These are phyloP conservation scores for Epichloe elymi DNA, from an alignment of 2,329 filamentous ascomycete species.

Conservation along the genomic window DNA sequence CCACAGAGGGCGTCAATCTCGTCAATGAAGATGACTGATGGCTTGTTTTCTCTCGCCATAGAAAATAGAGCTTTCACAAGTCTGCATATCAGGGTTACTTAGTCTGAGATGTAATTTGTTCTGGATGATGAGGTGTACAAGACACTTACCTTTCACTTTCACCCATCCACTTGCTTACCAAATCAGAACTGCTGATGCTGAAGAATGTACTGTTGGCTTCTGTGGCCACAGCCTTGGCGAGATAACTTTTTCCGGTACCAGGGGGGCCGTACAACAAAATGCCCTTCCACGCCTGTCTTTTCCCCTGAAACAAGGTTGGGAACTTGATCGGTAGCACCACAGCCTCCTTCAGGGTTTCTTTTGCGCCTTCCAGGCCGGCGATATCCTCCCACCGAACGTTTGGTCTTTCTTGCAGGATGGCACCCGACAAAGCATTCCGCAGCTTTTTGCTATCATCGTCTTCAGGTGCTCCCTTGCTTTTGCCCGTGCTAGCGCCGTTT, in stretches of 20 bases:
- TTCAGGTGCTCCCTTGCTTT: slow-evolving; percentile 49
- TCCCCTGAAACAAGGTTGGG: slow-evolving; percentile 88
- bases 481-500: slow-evolving; percentile 54
- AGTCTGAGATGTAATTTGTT: slow-evolving; percentile 7
- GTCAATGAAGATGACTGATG: slow-evolving; percentile 97
- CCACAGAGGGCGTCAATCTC: slow-evolving; percentile 95
- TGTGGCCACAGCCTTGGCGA: slow-evolving; percentile 94
- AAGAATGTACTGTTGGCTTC: slow-evolving; percentile 99
- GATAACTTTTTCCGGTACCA: slow-evolving; percentile 92
- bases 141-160: slow-evolving; percentile 75
- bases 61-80: slow-evolving; percentile 94
- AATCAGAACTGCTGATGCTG: slow-evolving; percentile 90
- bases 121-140: not conserved
- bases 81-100: slow-evolving; percentile 29
- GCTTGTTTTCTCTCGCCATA: slow-evolving; percentile 96
- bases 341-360: slow-evolving; percentile 94
- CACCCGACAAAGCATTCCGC: slow-evolving; percentile 76
- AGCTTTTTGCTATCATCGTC: slow-evolving; percentile 95
- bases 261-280: slow-evolving; percentile 88
- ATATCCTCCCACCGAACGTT: slow-evolving; percentile 98
- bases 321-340: slow-evolving; percentile 98
- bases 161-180: slow-evolving; percentile 99
- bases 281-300: slow-evolving; percentile 95
- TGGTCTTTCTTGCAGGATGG: slow-evolving; percentile 88
- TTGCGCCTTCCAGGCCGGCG: slow-evolving; percentile 82